Conservation (phyloP, 2,329 filamentous ascomycete species). For the Colletotrichum spaethianum region DNA sequence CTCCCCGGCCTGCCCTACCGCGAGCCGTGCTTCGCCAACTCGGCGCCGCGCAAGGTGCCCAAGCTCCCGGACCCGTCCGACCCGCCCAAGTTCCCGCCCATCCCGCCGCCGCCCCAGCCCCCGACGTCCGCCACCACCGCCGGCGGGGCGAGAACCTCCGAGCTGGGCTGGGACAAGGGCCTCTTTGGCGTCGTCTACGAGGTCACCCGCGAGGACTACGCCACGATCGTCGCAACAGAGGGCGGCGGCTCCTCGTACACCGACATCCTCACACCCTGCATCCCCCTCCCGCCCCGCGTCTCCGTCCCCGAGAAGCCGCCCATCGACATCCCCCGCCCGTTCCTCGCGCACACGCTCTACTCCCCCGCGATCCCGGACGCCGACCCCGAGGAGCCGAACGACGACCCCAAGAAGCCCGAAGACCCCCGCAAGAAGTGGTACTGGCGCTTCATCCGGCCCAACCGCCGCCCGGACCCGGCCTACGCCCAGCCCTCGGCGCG, state of each 20-base stretch:
- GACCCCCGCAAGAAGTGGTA: slow-evolving; percentile 58
- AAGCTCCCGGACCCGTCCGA: slow-evolving; percentile 53
- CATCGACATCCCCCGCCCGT: slow-evolving; percentile 69
- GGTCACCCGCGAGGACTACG: slow-evolving; percentile 86
- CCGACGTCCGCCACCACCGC: neutral
- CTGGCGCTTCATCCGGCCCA: slow-evolving; percentile 60
- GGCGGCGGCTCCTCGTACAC: slow-evolving; percentile 89
- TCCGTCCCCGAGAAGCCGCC: slow-evolving; percentile 75
- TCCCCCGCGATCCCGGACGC: slow-evolving; percentile 68
- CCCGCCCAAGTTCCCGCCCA: slow-evolving; percentile 48
- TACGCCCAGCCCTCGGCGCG: slow-evolving; percentile 88
- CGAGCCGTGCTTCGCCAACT: slow-evolving; percentile 95
- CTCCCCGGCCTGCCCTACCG: slow-evolving; percentile 87
- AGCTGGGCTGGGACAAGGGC: slow-evolving; percentile 78
- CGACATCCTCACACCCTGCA: slow-evolving; percentile 85
- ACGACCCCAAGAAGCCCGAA: slow-evolving; percentile 35
- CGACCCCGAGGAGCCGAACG: slow-evolving; percentile 42
- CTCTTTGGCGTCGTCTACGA: slow-evolving; percentile 96
- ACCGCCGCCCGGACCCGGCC: slow-evolving; percentile 72
- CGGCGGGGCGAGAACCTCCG: neutral
- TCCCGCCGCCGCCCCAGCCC: slow-evolving; percentile 39
- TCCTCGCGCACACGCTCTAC: slow-evolving; percentile 89
- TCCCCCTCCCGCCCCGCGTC: slow-evolving; percentile 72
- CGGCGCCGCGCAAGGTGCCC: slow-evolving; percentile 70
- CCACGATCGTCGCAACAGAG: slow-evolving; percentile 90